Evolutionary conservation across 352 stramenopile genomes (phyloP).

Genomic region (Globisporangium yorkense): DNA sequence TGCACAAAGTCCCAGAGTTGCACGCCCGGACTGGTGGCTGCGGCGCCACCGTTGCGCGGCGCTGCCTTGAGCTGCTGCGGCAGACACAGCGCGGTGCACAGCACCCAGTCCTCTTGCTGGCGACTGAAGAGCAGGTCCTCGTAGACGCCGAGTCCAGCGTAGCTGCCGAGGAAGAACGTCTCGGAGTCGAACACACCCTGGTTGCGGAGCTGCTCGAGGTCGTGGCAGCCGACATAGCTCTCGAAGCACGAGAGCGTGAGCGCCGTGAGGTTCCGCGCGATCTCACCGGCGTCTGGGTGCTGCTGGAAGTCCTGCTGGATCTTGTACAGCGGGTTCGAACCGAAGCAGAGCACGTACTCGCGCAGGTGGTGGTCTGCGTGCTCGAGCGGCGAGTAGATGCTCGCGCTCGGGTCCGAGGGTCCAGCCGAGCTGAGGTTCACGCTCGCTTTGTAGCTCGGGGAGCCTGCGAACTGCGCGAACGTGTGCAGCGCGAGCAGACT

Average conservation of each 20-base stretch:
- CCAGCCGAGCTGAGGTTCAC: neutral
- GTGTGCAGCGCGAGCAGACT: conserved; percentile 42
- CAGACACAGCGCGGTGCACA: conserved; percentile 49
- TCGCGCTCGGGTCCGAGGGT: neutral
- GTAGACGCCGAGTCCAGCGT: conserved; percentile 13
- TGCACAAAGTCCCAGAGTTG: conserved; percentile 57
- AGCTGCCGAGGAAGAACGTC: conserved; percentile 16
- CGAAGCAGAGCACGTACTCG: conserved; percentile 59
- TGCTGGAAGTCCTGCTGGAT: conserved; percentile 54
- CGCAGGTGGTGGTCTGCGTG: conserved; percentile 30
- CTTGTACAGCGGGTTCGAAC: conserved; percentile 42
- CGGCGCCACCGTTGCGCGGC: neutral
- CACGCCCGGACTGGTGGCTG: neutral
- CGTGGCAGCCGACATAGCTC: conserved; percentile 33
- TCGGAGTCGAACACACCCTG: conserved; percentile 47
- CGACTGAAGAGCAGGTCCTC: conserved; percentile 21
- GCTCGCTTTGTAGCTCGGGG: neutral
- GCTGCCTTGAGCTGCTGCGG: conserved; percentile 26
- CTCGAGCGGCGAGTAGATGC: conserved; percentile 26
- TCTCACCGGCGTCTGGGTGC: conserved; percentile 25
- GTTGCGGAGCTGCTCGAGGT: conserved; percentile 48
- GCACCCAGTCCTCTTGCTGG: conserved; percentile 38
- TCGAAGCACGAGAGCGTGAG: conserved; percentile 56
- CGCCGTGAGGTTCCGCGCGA: conserved; percentile 22
- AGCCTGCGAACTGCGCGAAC: conserved; percentile 17